phyloP scores from a whole-genome alignment of 768 basidiomycete species.

The Coprinopsis sp. region DNA sequence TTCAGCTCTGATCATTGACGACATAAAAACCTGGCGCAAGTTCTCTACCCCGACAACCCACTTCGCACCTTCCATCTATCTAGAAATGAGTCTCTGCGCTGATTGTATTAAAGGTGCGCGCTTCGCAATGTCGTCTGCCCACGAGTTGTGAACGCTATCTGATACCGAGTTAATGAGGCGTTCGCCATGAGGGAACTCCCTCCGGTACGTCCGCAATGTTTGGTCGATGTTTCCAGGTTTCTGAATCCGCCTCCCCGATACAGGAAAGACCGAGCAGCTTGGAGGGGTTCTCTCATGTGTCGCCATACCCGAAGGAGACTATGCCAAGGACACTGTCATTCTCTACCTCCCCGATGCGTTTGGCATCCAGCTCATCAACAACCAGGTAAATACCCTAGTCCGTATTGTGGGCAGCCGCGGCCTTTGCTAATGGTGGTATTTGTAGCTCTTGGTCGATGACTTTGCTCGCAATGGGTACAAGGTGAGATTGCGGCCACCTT shows the following conservation, averaged over 20 bases:
- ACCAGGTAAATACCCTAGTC: slow-evolving; percentile 27
- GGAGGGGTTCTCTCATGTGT: slow-evolving; percentile 48
- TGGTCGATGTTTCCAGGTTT: background rate
- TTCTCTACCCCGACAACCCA: too few species aligned
- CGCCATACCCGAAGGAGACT: slow-evolving; percentile 46
- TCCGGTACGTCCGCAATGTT: slow-evolving; percentile 29
- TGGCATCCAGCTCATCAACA: slow-evolving; percentile 44
- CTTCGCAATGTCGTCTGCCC: background rate
- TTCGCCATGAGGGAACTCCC: slow-evolving; percentile 45
- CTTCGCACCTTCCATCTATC: too few species aligned
- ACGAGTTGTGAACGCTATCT: background rate
- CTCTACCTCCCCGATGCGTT: slow-evolving; percentile 52
- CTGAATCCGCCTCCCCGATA: background rate
- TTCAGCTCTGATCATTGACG: too few species aligned
- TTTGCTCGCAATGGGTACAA: slow-evolving; percentile 44
- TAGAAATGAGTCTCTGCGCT: slow-evolving; percentile 35
- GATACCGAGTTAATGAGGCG: slow-evolving; percentile 29
- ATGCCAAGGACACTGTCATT: slow-evolving; percentile 51
- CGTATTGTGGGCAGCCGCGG: background rate
- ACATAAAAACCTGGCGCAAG: too few species aligned
- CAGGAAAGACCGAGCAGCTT: slow-evolving; percentile 46
- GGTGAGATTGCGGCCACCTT: slow-evolving; percentile 12
- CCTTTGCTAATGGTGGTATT: background rate
- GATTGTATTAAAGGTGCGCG: slow-evolving; percentile 50
- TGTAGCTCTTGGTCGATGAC: slow-evolving; percentile 36